Conservation (phyloP, 495 filamentous ascomycete species). For the Pyronema domesticum region DNA sequence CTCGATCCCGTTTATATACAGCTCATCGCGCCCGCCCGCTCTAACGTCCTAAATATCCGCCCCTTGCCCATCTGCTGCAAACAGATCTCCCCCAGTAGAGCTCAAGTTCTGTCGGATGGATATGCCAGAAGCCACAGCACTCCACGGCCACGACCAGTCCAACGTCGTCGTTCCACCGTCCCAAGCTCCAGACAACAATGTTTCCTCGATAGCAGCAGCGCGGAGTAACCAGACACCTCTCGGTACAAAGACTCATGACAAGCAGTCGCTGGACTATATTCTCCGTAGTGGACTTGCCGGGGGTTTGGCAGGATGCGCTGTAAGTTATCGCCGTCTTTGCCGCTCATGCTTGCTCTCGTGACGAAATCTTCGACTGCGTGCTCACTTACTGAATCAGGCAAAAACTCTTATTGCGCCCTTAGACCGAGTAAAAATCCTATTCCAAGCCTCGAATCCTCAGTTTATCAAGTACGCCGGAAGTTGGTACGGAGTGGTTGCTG, state of each 20-base stretch:
- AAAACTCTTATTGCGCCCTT: slow-evolving; percentile 93
- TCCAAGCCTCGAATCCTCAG: slow-evolving; percentile 85
- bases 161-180: not conserved
- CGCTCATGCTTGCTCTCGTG: slow-evolving; percentile 1
- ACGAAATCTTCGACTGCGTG: no score
- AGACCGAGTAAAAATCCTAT: slow-evolving; percentile 95
- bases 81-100: not conserved
- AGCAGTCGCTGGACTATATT: slow-evolving; percentile 67
- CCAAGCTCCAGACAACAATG: not conserved
- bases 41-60: not conserved
- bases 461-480: slow-evolving; percentile 80
- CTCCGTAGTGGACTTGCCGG: slow-evolving; percentile 67
- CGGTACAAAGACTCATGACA: slow-evolving; percentile 27
- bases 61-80: not conserved
- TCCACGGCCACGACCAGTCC: slow-evolving; percentile 2
- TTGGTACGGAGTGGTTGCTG: slow-evolving; percentile 60
- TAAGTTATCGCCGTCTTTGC: slow-evolving; percentile 30
- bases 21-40: not conserved
- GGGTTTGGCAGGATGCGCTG: slow-evolving; percentile 72
- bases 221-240: not conserved
- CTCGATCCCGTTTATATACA: not conserved
- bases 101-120: not conserved
- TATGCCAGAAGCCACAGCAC: slow-evolving; percentile 2
- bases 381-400: slow-evolving; percentile 36
- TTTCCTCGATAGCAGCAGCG: not conserved